Evolutionary conservation across 129 eudicot species (phyloP).

Genomic region (Ambrosia artemisiifolia): DNA sequence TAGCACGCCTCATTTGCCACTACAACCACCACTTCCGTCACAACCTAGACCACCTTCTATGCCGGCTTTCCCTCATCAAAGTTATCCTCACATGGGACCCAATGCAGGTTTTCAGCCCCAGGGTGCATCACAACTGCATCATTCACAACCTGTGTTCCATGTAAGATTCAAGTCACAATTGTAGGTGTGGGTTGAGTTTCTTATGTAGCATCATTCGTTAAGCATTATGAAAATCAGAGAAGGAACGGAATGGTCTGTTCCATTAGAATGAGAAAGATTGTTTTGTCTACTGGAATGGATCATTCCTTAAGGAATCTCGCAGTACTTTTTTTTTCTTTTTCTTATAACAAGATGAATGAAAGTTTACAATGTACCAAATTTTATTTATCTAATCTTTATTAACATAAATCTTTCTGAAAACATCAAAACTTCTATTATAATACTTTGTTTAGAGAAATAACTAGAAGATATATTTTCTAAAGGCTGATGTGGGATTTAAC

Average conservation of each 20-base stretch:
- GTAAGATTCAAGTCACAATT: slow-evolving; percentile 39
- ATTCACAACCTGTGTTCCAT: slow-evolving; percentile 75
- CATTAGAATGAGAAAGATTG: not conserved
- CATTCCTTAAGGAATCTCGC: not conserved
- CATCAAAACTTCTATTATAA: not conserved
- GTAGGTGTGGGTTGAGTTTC: slow-evolving; percentile 7
- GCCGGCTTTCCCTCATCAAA: slow-evolving; percentile 66
- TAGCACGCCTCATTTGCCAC: slow-evolving; percentile 50
- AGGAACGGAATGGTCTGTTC: not conserved
- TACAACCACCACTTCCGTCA: slow-evolving; percentile 72
- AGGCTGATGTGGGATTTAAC: not conserved
- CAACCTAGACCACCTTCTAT: slow-evolving; percentile 66
- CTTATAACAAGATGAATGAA: not conserved
- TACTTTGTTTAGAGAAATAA: not conserved
- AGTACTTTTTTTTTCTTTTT: not conserved
- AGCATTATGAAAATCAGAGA: not conserved
- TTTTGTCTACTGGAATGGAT: not conserved
- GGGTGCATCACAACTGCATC: slow-evolving; percentile 65
- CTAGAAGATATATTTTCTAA: not conserved
- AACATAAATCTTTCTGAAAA: not conserved
- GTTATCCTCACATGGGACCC: slow-evolving; percentile 63
- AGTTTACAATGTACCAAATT: not conserved
- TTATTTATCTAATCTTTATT: not conserved
- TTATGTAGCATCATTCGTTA: not conserved
- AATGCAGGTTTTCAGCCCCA: slow-evolving; percentile 67